phyloP scores from a whole-genome alignment of 768 basidiomycete genomes.

The Clavaria fumosa region DNA sequence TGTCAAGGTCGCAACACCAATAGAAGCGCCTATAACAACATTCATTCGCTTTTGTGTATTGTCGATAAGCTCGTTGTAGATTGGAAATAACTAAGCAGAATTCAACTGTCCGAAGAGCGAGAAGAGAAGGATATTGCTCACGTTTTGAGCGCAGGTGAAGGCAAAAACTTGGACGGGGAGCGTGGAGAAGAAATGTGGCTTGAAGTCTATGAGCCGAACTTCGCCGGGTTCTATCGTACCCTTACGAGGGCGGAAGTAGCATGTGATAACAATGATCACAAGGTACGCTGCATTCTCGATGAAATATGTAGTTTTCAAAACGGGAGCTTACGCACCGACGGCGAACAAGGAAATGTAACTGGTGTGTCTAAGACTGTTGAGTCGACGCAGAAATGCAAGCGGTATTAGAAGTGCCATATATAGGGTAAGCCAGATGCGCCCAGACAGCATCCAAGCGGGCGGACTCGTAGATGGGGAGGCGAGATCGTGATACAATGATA shows the following conservation, averaged over 20 bases:
- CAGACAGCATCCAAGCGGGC: constrained; percentile 61
- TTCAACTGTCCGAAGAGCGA: constrained; percentile 3
- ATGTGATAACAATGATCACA: constrained; percentile 61
- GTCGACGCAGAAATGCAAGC: constrained; percentile 62
- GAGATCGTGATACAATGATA: constrained; percentile 67
- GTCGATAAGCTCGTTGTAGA: constrained; percentile 77
- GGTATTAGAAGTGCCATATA: constrained; percentile 68
- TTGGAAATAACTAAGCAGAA: constrained; percentile 61
- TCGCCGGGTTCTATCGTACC: constrained; percentile 51
- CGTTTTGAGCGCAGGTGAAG: constrained; percentile 88
- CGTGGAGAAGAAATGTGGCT: constrained; percentile 62
- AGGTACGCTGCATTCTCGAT: constrained; percentile 70
- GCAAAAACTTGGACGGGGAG: constrained; percentile 93
- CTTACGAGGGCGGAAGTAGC: constrained; percentile 62
- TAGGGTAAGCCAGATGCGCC: constrained; percentile 70
- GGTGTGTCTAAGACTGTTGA: constrained; percentile 81
- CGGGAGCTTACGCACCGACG: constrained; percentile 42
- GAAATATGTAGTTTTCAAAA: constrained; percentile 2
- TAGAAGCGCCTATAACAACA: constrained; percentile 70
- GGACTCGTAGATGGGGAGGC: constrained; percentile 47
- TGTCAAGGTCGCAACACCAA: constrained; percentile 66
- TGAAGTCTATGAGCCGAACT: constrained; percentile 56
- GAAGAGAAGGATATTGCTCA: constrained; percentile 21
- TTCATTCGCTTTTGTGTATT: constrained; percentile 82
- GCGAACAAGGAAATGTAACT: constrained; percentile 87